Conservation (phyloP, 177 flowering plant genomes). For the Tripterygium wilfordii region DNA sequence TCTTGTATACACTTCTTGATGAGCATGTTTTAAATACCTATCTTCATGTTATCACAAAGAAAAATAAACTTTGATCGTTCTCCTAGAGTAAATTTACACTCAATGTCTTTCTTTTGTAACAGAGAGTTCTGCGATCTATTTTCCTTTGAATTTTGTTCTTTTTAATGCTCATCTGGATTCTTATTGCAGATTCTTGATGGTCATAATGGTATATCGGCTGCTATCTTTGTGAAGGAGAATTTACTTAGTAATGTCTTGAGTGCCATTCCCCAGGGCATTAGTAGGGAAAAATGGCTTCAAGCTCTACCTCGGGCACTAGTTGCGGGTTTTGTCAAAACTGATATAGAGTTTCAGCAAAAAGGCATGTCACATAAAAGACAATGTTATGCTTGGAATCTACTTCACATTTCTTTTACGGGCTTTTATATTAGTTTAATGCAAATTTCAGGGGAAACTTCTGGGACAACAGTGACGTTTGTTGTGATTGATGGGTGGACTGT, state of each 20-base stretch:
- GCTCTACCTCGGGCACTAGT: constrained; percentile 92
- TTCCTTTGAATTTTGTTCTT: background rate
- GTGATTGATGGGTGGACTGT: constrained; percentile 88
- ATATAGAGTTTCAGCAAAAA: constrained; percentile 93
- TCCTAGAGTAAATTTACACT: too few relatives aligned
- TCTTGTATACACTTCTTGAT: background rate
- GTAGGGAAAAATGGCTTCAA: constrained; percentile 91
- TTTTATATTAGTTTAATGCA: constrained; percentile 3
- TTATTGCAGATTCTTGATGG: constrained; percentile 87
- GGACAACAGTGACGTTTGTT: constrained; percentile 88
- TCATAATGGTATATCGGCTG: constrained; percentile 95
- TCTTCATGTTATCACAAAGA: too few relatives aligned
- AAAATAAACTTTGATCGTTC: too few relatives aligned
- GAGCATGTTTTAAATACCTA: too few relatives aligned
- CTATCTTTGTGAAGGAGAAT: constrained; percentile 82
- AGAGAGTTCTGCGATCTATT: too few relatives aligned
- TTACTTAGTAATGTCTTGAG: constrained; percentile 77
- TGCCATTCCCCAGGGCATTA: constrained; percentile 78
- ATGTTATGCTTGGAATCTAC: too few relatives aligned
- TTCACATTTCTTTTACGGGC: constrained; percentile 1
- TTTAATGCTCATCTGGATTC: constrained; percentile 13
- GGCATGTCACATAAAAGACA: too few relatives aligned
- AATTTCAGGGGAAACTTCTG: constrained; percentile 76
- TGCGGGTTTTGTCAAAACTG: constrained; percentile 96
- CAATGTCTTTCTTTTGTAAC: too few relatives aligned